Conservation (phyloP, 2,329 filamentous ascomycete genomes). For the Stachybotrys echinatus region DNA sequence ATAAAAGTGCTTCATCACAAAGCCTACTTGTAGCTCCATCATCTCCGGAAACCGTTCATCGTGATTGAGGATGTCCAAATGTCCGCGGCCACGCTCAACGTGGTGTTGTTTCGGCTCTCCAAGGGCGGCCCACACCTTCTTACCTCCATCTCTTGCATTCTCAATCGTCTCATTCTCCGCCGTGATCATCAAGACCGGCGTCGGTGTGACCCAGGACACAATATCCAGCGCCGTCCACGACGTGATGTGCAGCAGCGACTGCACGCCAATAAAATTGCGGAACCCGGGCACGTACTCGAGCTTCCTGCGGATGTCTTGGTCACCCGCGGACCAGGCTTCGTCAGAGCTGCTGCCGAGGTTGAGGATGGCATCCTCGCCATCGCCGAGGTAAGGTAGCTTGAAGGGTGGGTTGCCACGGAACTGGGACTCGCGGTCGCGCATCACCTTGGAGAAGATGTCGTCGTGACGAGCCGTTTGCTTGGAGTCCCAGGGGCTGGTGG, state of each 20-base stretch:
- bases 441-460: constrained; percentile 12
- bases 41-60: no score
- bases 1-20: no score
- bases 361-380: not conserved
- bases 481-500: not conserved
- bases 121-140: not conserved
- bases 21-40: no score
- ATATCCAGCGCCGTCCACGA: not conserved
- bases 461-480: not conserved
- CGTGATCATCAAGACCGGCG: not conserved
- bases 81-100: not conserved
- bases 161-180: not conserved
- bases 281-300: not conserved
- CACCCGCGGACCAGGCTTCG: not conserved
- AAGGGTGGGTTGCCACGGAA: constrained; percentile 29
- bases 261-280: not conserved
- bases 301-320: not conserved
- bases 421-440: constrained; percentile 31
- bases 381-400: constrained; percentile 18
- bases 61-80: not conserved
- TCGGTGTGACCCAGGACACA: not conserved
- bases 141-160: not conserved
- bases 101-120: not conserved
- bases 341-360: not conserved
- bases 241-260: not conserved